These are phyloP conservation scores for Kondoa malvinella DNA, from an alignment of 768 basidiomycete species.

Conservation along the genomic window DNA sequence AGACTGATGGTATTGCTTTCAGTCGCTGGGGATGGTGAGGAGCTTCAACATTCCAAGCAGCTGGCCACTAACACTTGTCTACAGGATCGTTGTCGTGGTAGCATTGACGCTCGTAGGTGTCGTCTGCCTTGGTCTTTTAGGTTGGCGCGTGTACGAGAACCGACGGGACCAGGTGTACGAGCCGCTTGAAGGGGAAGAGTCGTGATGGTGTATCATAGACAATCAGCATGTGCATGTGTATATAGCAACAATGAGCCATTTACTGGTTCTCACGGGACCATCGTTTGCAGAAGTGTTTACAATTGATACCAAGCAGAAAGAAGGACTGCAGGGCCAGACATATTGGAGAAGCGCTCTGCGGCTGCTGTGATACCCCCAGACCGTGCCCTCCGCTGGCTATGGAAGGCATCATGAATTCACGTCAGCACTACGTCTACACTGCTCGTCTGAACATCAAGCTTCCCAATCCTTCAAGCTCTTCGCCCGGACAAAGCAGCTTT, in stretches of 20 bases:
- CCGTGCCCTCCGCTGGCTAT: not conserved
- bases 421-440: not conserved
- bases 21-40: conserved; percentile 6
- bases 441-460: not conserved
- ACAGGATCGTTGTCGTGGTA: conserved; percentile 1
- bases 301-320: too few species aligned
- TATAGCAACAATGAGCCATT: too few species aligned
- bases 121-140: not conserved
- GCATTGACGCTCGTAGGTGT: not conserved
- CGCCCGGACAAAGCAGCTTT: not conserved
- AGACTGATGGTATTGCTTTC: not conserved
- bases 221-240: too few species aligned
- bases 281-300: too few species aligned
- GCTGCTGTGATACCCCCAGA: too few species aligned
- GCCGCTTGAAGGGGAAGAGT: not conserved
- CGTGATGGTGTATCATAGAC: not conserved
- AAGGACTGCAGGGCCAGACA: too few species aligned
- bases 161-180: not conserved
- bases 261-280: too few species aligned
- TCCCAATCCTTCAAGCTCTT: not conserved
- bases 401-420: not conserved
- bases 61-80: not conserved
- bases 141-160: not conserved
- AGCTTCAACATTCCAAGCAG: not conserved
- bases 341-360: too few species aligned